Percentiles rank a stretch among this genome's conserved stretches.
These are phyloP conservation scores for Phytophthora quininea DNA, from an alignment of 352 stramenopile genomes.

Conservation along the genomic window DNA sequence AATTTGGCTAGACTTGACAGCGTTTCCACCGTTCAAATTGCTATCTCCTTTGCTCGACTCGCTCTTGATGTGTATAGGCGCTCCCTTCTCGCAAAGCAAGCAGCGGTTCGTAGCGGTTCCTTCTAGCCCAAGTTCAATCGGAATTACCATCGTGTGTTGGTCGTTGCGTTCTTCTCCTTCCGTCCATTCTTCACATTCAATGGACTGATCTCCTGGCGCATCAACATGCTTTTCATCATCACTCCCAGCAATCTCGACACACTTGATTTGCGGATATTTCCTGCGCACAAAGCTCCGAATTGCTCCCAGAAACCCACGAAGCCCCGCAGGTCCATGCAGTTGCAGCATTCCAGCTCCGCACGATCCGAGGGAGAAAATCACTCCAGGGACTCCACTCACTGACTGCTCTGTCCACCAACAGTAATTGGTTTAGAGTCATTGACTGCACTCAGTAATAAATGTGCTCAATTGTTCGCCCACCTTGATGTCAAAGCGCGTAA, in stretches of 20 bases:
- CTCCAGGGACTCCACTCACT: constrained; percentile 66
- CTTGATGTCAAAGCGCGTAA: constrained; percentile 67
- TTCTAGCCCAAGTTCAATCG: constrained; percentile 22
- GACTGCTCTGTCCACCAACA: constrained; percentile 35
- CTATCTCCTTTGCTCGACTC: background rate
- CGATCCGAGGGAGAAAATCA: constrained; percentile 68
- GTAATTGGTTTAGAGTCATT: background rate
- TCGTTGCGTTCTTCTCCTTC: constrained; percentile 26
- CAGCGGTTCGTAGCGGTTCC: background rate
- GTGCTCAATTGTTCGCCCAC: constrained; percentile 17
- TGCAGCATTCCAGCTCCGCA: constrained; percentile 51
- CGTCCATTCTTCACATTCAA: constrained; percentile 32
- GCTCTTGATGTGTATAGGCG: background rate
- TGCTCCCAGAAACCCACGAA: constrained; percentile 43
- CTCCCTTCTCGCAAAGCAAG: constrained; percentile 26
- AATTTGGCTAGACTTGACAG: too few relatives aligned
- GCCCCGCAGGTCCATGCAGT: constrained; percentile 52
- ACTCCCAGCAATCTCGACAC: constrained; percentile 36
- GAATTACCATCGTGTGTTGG: constrained; percentile 41
- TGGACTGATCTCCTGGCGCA: background rate
- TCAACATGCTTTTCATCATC: background rate
- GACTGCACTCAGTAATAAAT: background rate
- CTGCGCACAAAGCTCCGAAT: constrained; percentile 75
- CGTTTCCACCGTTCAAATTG: constrained; percentile 6
- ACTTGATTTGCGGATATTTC: constrained; percentile 69